Evolutionary conservation across 75 land plant species (phyloP).

Genomic region (Pinus tabuliformis): DNA sequence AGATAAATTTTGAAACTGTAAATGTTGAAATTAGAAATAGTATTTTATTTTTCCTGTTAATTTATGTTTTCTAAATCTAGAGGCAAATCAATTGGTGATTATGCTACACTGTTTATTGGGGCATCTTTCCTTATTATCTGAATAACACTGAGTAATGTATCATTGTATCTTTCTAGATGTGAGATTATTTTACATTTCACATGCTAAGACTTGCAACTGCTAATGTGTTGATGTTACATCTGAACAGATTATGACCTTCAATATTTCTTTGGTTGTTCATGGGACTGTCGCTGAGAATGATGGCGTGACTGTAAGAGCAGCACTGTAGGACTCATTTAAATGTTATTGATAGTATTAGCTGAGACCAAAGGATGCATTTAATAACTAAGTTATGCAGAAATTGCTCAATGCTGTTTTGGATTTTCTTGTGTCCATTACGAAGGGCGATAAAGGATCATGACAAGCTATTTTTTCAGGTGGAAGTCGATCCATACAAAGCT

Average conservation of each 20-base stretch:
- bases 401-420: background rate
- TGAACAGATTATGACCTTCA: slow-evolving; percentile 92
- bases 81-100: background rate
- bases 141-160: background rate
- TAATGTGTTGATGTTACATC: background rate
- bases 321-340: slow-evolving; percentile 3
- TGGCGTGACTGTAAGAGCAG: slow-evolving; percentile 56
- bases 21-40: background rate
- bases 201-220: slow-evolving; percentile 1
- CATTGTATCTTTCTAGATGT: background rate
- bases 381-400: background rate
- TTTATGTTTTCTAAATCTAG: background rate
- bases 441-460: background rate
- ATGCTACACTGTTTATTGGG: background rate
- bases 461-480: slow-evolving; percentile 43
- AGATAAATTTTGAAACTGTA: background rate
- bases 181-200: slow-evolving; percentile 1
- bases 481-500: slow-evolving; percentile 74
- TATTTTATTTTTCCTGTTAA: background rate
- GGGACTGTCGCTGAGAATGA: slow-evolving; percentile 86
- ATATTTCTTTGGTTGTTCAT: slow-evolving; percentile 94
- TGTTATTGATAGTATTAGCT: slow-evolving; percentile 12
- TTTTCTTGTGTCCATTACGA: slow-evolving; percentile 1
- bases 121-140: background rate
- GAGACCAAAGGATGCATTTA: background rate